Evolutionary conservation across 805 yeast genomes (phyloP).

Genomic region (Torulaspora franciscae): DNA sequence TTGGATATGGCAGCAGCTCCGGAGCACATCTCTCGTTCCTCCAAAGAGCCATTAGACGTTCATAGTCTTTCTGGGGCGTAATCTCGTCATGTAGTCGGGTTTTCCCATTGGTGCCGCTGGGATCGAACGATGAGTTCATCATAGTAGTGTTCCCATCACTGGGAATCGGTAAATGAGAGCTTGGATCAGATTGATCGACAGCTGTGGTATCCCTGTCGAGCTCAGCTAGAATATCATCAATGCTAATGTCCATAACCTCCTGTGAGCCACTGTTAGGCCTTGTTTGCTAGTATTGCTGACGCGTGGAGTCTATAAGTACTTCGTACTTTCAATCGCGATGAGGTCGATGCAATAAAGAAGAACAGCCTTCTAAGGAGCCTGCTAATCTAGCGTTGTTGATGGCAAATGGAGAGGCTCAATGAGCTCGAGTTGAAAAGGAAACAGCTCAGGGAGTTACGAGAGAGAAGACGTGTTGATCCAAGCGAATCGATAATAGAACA

Average conservation of each 20-base stretch:
- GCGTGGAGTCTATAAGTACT: not conserved
- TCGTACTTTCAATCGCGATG: not conserved
- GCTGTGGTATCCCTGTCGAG: slow-evolving; percentile 48
- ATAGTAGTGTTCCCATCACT: slow-evolving; percentile 23
- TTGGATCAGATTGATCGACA: slow-evolving; percentile 20
- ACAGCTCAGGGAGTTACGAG: slow-evolving; percentile 48
- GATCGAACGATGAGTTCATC: slow-evolving; percentile 21
- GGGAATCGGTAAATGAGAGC: slow-evolving; percentile 10
- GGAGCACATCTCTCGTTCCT: slow-evolving; percentile 81
- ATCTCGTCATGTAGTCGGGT: slow-evolving; percentile 3
- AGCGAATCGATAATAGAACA: slow-evolving; percentile 11
- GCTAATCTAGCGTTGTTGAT: not conserved
- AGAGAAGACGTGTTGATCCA: slow-evolving; percentile 34
- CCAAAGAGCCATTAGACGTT: slow-evolving; percentile 60
- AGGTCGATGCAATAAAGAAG: not conserved
- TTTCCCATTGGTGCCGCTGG: slow-evolving; percentile 5
- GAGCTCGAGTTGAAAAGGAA: slow-evolving; percentile 51
- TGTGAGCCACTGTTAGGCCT: not conserved
- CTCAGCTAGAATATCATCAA: slow-evolving; percentile 66
- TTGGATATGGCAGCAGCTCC: slow-evolving; percentile 73
- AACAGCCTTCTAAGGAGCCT: not conserved
- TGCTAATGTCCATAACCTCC: slow-evolving; percentile 43
- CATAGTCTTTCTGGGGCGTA: slow-evolving; percentile 23
- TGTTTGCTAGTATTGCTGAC: not conserved
- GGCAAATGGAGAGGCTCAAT: slow-evolving; percentile 32